Evolutionary conservation across 1,284 basidiomycete species (phyloP), one percentile per base, ranked within the genome.

Genomic region (Trichosporon ovoides): DNA sequence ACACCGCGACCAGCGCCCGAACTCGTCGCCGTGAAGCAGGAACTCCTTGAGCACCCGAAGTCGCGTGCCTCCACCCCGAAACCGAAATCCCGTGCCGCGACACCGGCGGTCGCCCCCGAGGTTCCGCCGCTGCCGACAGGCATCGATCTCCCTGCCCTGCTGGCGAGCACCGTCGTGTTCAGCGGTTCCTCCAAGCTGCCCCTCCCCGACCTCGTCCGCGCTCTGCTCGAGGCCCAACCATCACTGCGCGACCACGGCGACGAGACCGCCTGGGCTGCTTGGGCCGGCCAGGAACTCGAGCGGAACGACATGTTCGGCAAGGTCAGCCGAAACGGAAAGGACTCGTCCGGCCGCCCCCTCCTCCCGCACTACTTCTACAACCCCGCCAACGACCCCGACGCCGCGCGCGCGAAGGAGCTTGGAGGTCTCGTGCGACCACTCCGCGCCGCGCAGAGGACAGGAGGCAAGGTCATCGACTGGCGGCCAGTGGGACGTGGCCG

Each of bases 401-500:
- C 59, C 14, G 62, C 67, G 9, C 71, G 77, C 16, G 72, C 75
- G 1, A 62, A 59, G 38, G 71, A 78, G 58, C 68, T 79, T 37
- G 77, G 76, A 13, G 68, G 69, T 11, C 67, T 78, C n/a, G 75
- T 77, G 36, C 56, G 77, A n/a, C 77, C 77, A 1, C 52, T 79
- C 16, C 62, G 77, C 38, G 71, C 72, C 1, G 73, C 67, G 11
- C 74, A 75, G 63, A 61, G 75, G 33, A 71, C 66, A 11, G 74
- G 74, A 5, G 75, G 74, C 3, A 74, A 74, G 57, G 71, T 72
- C n/a, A 75, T 78, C 51, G 76, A 78, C 60, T 78, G 76, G 76
- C 65, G 76, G 22, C 76, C 76, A 22, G 76, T 78, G 7, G 75
- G 76, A 3, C 58, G 63, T n/a, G 67, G 72, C 9, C 61, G 72